These are phyloP conservation scores for Coccomyxa sp. DNA, from an alignment of 139 green algal genomes.

Conservation along the genomic window DNA sequence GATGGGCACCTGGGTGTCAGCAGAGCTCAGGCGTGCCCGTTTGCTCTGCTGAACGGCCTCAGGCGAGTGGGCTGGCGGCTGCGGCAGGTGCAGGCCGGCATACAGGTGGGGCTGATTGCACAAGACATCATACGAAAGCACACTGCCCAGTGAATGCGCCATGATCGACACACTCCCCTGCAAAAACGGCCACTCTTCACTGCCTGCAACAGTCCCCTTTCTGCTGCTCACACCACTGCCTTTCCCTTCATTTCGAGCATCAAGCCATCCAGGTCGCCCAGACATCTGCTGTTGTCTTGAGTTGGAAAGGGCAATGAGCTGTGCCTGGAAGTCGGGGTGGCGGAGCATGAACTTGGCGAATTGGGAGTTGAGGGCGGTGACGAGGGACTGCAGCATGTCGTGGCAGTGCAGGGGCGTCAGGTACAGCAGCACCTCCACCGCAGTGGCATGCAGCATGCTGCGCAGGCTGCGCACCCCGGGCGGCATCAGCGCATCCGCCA, in stretches of 20 bases:
- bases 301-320: background rate
- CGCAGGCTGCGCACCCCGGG: conserved; percentile 34
- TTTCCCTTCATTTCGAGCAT: too few relatives aligned
- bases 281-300: too few relatives aligned
- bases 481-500: conserved; percentile 51
- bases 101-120: conserved; percentile 50
- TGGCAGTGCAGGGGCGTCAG: conserved; percentile 58
- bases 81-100: background rate
- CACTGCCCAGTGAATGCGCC: conserved; percentile 66
- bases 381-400: conserved; percentile 58
- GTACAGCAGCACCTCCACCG: conserved; percentile 77
- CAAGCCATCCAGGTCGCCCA: too few relatives aligned
- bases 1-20: too few relatives aligned
- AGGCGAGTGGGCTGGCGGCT: background rate
- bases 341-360: conserved; percentile 51
- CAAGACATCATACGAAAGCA: conserved; percentile 71
- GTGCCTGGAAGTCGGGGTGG: conserved; percentile 62
- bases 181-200: background rate
- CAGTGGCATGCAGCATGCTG: conserved; percentile 51
- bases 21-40: too few relatives aligned
- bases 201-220: background rate
- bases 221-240: background rate
- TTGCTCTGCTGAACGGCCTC: too few relatives aligned
- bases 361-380: conserved; percentile 46
- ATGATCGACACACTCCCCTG: conserved; percentile 54